phyloP scores from a whole-genome alignment of 306 rosid genomes.

The Crotalaria pallida region DNA sequence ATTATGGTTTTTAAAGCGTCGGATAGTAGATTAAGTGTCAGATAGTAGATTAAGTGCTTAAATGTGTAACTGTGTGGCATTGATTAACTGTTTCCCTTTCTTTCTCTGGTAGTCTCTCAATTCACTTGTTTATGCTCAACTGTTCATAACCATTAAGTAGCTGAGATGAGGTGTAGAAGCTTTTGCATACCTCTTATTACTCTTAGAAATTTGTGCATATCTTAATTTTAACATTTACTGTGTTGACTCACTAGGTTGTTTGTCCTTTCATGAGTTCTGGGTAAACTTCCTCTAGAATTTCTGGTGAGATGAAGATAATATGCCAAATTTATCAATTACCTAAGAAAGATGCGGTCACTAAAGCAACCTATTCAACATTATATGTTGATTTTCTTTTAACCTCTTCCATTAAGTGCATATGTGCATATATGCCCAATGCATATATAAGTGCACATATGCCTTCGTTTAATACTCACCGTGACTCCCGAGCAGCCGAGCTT shows the following conservation, averaged over 20 bases:
- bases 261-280: background rate
- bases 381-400: background rate
- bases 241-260: background rate
- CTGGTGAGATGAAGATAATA: background rate
- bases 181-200: background rate
- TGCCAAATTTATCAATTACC: background rate
- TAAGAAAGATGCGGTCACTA: background rate
- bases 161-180: constrained; percentile 10
- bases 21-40: too few species aligned
- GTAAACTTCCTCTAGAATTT: background rate
- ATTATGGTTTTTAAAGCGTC: too few species aligned
- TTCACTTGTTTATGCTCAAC: background rate
- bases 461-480: too few species aligned
- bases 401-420: background rate
- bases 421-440: background rate
- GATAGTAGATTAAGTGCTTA: too few species aligned
- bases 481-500: background rate
- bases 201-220: background rate
- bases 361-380: background rate
- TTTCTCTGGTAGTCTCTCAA: background rate
- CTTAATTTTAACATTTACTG: background rate
- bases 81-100: background rate
- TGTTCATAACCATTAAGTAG: background rate
- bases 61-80: too few species aligned
- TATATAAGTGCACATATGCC: background rate